Percentiles rank a stretch among this genome's conserved stretches.
These are phyloP conservation scores for Lolium multiflorum DNA, from an alignment of 176 grass and related monocot genomes.

Conservation along the genomic window DNA sequence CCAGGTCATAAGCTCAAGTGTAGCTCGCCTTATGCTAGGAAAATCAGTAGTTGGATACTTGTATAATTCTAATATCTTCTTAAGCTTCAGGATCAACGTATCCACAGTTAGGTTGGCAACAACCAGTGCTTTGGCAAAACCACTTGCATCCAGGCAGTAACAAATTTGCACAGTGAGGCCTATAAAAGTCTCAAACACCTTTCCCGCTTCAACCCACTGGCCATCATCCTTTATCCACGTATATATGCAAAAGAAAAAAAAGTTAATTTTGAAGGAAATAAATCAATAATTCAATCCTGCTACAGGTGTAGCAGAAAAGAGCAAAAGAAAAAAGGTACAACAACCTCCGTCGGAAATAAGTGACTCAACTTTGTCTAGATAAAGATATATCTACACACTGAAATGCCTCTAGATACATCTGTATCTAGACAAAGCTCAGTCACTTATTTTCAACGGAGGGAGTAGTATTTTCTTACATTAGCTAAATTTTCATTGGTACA, in stretches of 20 bases:
- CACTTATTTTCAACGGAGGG: too few species aligned
- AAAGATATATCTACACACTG: too few species aligned
- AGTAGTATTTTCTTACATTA: conserved; percentile 24
- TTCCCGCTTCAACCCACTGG: conserved; percentile 18
- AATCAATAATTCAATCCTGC: background rate
- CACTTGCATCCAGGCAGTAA: background rate
- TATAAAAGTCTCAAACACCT: conserved; percentile 38
- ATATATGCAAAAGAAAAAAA: background rate
- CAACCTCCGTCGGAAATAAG: too few species aligned
- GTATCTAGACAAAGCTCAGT: too few species aligned
- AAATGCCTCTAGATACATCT: too few species aligned
- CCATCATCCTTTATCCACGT: background rate
- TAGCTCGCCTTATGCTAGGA: conserved; percentile 40
- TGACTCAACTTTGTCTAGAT: too few species aligned
- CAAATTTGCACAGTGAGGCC: conserved; percentile 34
- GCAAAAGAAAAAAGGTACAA: background rate
- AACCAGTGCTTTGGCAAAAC: background rate
- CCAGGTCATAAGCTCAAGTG: conserved; percentile 41
- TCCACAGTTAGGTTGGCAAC: background rate
- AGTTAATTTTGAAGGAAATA: too few species aligned
- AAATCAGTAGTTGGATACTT: conserved; percentile 31
- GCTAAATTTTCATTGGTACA: background rate
- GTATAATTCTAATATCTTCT: conserved; percentile 32
- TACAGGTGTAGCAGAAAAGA: background rate
- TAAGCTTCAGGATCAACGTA: conserved; percentile 18